A percentile compares a stretch with the other conserved stretches of the same genome.
Conservation (phyloP, 495 filamentous ascomycete species). For the Penicillium cinerascens region DNA sequence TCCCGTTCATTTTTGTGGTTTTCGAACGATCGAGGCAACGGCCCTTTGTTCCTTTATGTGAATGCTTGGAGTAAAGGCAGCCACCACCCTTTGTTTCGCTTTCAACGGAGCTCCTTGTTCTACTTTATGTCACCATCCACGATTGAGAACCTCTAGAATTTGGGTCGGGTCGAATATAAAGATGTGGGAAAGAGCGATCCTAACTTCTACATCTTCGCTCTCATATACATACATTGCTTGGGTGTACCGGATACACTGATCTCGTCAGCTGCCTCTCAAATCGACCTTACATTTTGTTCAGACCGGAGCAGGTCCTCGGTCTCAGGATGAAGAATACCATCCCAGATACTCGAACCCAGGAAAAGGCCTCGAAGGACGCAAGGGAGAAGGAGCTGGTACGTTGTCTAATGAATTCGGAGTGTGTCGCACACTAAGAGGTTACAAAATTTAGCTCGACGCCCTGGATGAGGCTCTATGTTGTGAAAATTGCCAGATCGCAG, state of each 20-base stretch:
- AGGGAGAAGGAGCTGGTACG: slow-evolving; percentile 7
- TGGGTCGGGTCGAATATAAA: background rate
- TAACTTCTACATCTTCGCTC: background rate
- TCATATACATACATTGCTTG: background rate
- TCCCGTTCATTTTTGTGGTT: background rate
- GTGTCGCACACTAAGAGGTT: background rate
- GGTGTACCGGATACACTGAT: background rate
- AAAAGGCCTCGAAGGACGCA: slow-evolving; percentile 1
- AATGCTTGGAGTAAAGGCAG: background rate
- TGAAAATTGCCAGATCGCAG: slow-evolving; percentile 20
- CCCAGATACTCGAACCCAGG: background rate
- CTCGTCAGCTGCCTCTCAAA: background rate
- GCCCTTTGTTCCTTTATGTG: background rate
- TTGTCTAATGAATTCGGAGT: too few relatives aligned
- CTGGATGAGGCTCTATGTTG: slow-evolving; percentile 34
- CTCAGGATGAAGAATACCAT: background rate
- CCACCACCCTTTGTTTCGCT: background rate
- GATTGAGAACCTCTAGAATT: background rate
- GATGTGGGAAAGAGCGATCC: background rate
- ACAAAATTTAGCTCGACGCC: slow-evolving; percentile 6
- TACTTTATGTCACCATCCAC: background rate
- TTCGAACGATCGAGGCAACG: background rate
- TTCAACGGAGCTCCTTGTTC: background rate
- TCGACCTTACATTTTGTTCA: background rate
- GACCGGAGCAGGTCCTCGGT: background rate